Evolutionary conservation across 352 stramenopile species (phyloP), one percentile per base, ranked within the genome.

Genomic region (Phytophthora fragariae): DNA sequence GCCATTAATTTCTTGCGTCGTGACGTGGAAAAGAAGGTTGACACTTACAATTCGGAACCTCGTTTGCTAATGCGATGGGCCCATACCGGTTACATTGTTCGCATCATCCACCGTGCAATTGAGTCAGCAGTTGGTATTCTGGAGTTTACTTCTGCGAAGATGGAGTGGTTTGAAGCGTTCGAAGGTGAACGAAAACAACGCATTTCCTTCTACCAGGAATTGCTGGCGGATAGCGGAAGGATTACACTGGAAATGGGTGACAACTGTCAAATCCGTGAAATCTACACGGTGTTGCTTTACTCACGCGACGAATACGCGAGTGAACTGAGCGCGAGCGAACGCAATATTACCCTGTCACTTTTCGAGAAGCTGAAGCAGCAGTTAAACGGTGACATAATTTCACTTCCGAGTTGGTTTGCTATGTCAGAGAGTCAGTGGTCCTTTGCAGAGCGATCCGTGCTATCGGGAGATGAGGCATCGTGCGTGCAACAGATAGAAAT

Each of bases 351-450:
- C 3, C 12, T 31, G 19, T 55, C 49, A 8, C 5, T 50, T n/a
- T 21, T 50, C 7, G 12, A 21, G 15, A 50, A 50, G 17, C 44
- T 50, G 44, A 5, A 50, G 5, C 15, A 50, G 44, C 17, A 50
- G 44, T 50, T 55, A 55, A n/a, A 55, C 1, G n/a, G 21, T 2
- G 11, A 27, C 2, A 55, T 7, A 19, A 6, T 55, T 10, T 31
- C 49, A 55, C n/a, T 55, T 29, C 49, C 49, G 49, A 55, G 19
- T 27, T 55, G 49, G 49, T 55, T 55, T n/a, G 49, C 49, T 33
- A 29, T 31, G 49, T 31, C 49, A 33, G 49, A 55, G 49, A 33
- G 10, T 27, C 19, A 55, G 11, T 55, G 49, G 49, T 55, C 49
- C 12, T 55, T 55, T 55, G 49, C 49, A 55, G 12, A 55, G 11